Conservation (phyloP, 352 stramenopile genomes). For the Aphanomyces astaci region DNA sequence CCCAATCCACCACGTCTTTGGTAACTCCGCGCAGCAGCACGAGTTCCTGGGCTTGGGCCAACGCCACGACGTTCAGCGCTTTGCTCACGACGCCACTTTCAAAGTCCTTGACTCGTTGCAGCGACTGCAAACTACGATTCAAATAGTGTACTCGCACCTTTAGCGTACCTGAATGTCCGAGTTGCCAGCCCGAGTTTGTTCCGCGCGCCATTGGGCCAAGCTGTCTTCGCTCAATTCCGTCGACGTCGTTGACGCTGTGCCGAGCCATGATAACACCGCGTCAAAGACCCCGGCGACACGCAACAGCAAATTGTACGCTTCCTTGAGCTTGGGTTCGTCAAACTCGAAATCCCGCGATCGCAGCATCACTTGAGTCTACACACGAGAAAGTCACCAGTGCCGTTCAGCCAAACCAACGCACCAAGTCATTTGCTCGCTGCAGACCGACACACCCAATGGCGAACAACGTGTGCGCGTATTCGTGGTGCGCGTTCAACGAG, state of each 20-base stretch:
- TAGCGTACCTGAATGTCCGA: not conserved
- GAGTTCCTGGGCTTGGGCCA: slow-evolving; percentile 59
- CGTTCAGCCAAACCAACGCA: slow-evolving; percentile 36
- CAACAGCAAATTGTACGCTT: slow-evolving; percentile 56
- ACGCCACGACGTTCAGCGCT: slow-evolving; percentile 44
- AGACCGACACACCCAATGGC: slow-evolving; percentile 40
- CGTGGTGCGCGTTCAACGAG: slow-evolving; percentile 42
- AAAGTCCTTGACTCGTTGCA: slow-evolving; percentile 47
- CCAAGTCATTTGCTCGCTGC: slow-evolving; percentile 34
- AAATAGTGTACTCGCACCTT: no score
- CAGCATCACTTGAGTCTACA: slow-evolving; percentile 3
- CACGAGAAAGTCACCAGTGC: slow-evolving; percentile 11
- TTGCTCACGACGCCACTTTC: slow-evolving; percentile 40
- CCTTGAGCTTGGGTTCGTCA: slow-evolving; percentile 55
- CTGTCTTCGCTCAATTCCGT: slow-evolving; percentile 30
- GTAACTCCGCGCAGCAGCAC: slow-evolving; percentile 54
- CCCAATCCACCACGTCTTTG: slow-evolving; percentile 48
- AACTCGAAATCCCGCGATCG: slow-evolving; percentile 28
- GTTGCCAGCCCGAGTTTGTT: slow-evolving; percentile 32
- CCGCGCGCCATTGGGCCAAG: slow-evolving; percentile 51
- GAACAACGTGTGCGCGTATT: slow-evolving; percentile 47
- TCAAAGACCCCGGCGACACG: slow-evolving; percentile 48
- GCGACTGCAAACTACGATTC: slow-evolving; percentile 19
- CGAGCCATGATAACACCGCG: slow-evolving; percentile 40
- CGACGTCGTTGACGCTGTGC: slow-evolving; percentile 19